Conservation (phyloP, 352 stramenopile genomes). For the Phytophthora sojae region DNA sequence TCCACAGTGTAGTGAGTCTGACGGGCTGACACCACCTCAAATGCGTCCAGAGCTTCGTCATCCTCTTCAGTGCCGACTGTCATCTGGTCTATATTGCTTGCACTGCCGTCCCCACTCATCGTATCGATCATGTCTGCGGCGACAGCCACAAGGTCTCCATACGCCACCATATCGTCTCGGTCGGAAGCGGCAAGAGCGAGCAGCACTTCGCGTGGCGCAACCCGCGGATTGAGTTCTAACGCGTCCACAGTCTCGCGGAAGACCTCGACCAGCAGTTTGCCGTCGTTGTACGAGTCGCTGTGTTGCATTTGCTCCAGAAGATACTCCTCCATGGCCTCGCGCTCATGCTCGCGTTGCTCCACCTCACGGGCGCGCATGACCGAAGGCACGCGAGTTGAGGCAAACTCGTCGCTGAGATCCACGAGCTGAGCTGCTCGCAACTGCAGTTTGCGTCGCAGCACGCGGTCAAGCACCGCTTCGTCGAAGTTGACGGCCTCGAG, state of each 20-base stretch:
- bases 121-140: slow-evolving; percentile 61
- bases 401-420: slow-evolving; percentile 69
- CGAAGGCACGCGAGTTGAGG: slow-evolving; percentile 58
- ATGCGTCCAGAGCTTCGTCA: slow-evolving; percentile 37
- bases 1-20: slow-evolving; percentile 57
- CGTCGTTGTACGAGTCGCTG: slow-evolving; percentile 73
- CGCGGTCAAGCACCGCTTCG: slow-evolving; percentile 60
- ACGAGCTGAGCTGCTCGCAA: slow-evolving; percentile 52
- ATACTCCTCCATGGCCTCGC: slow-evolving; percentile 62
- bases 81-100: slow-evolving; percentile 13
- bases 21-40: slow-evolving; percentile 36
- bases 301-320: slow-evolving; percentile 70
- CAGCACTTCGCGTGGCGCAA: slow-evolving; percentile 51
- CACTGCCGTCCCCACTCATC: slow-evolving; percentile 24
- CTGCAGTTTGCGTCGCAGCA: slow-evolving; percentile 65
- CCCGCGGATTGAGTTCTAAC: slow-evolving; percentile 44
- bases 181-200: slow-evolving; percentile 61
- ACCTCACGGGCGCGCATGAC: slow-evolving; percentile 46
- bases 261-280: slow-evolving; percentile 54
- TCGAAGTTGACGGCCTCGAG: slow-evolving; percentile 56
- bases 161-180: slow-evolving; percentile 69
- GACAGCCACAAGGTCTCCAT: slow-evolving; percentile 53
- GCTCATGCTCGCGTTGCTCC: slow-evolving; percentile 44
- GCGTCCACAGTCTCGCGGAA: slow-evolving; percentile 49
- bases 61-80: slow-evolving; percentile 1